These are phyloP conservation scores for Elymus sibiricus DNA, from an alignment of 176 grass and related monocot species.

Conservation along the genomic window DNA sequence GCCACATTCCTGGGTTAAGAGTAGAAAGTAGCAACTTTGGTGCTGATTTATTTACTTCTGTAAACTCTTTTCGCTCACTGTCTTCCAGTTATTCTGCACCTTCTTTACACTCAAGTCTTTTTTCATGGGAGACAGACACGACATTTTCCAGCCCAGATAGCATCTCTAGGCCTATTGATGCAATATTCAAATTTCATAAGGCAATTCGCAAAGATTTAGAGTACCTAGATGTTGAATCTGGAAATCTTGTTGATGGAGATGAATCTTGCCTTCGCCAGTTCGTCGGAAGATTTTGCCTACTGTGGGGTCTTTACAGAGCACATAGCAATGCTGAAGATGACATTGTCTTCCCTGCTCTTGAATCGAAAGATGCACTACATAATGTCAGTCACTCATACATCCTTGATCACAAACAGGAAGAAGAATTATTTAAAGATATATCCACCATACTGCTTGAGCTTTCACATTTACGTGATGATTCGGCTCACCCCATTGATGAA, in stretches of 20 bases:
- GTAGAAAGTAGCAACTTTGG: conserved; percentile 39
- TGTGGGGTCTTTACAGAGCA: conserved; percentile 92
- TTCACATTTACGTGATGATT: conserved; percentile 45
- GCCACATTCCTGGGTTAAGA: conserved; percentile 67
- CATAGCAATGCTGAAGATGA: conserved; percentile 96
- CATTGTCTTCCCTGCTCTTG: conserved; percentile 90
- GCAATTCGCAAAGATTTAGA: conserved; percentile 92
- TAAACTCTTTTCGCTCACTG: conserved; percentile 39
- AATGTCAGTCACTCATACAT: conserved; percentile 94
- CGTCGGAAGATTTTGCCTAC: conserved; percentile 76
- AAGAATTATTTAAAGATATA: conserved; percentile 83
- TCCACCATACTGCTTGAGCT: conserved; percentile 57
- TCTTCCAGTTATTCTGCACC: conserved; percentile 51
- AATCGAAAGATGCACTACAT: conserved; percentile 79
- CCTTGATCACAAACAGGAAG: conserved; percentile 92
- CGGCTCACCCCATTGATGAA: neutral
- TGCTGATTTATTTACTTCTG: conserved; percentile 31
- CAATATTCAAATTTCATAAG: conserved; percentile 95
- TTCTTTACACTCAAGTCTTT: conserved; percentile 75
- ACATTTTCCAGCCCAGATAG: conserved; percentile 33
- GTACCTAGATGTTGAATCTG: conserved; percentile 75
- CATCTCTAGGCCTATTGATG: conserved; percentile 70
- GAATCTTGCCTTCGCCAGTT: conserved; percentile 66
- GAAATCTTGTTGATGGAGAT: conserved; percentile 61
- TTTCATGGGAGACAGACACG: conserved; percentile 55